Evolutionary conservation across 768 basidiomycete species (phyloP).

Genomic region (Imleria badia): DNA sequence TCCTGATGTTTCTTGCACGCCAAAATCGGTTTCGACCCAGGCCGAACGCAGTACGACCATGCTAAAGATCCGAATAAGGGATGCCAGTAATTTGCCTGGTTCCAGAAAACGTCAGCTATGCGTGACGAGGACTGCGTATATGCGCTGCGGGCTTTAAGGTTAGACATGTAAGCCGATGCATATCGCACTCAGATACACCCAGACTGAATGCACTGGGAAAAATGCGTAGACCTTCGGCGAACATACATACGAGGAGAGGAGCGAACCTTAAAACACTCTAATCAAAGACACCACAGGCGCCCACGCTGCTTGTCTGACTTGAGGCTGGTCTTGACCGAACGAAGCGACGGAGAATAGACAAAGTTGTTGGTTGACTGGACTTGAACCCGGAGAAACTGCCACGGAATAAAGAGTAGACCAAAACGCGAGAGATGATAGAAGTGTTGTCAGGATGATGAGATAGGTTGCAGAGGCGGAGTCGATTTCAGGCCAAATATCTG

Average conservation of each 20-base stretch:
- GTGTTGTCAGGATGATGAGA: not conserved
- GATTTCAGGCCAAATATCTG: constrained; percentile 18
- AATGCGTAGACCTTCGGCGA: not conserved
- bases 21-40: constrained; percentile 67
- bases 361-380: constrained; percentile 32
- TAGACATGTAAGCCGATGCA: not conserved
- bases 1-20: constrained; percentile 69
- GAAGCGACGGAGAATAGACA: constrained; percentile 17
- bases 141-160: not conserved
- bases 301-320: constrained; percentile 75
- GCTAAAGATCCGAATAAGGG: constrained; percentile 50
- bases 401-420: constrained; percentile 61
- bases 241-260: not conserved
- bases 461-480: constrained; percentile 1
- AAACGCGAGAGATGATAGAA: constrained; percentile 39
- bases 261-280: constrained; percentile 48
- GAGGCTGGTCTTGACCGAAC: constrained; percentile 65
- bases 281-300: constrained; percentile 44
- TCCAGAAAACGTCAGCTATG: constrained; percentile 5
- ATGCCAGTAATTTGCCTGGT: constrained; percentile 24
- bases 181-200: not conserved
- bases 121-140: not conserved
- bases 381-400: constrained; percentile 39
- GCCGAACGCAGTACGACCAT: constrained; percentile 62
- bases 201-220: not conserved